Conservation (phyloP, 345 rosid genomes). For the Camelina laxa region DNA sequence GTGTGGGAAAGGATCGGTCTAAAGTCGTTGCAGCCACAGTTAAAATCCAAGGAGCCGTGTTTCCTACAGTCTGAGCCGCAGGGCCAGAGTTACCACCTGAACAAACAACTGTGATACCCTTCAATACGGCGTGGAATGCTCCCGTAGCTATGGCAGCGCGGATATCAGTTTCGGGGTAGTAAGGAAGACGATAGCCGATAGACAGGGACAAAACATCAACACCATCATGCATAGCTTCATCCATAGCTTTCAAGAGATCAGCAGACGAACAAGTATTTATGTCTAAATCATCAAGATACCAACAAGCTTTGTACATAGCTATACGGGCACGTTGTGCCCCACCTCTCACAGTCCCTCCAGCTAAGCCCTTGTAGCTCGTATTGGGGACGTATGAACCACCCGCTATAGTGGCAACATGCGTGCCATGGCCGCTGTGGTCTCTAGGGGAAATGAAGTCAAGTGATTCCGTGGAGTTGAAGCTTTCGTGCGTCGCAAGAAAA, state of each 20-base stretch:
- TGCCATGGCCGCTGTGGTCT: constrained; percentile 62
- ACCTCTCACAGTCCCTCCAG: constrained; percentile 50
- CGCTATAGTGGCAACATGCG: constrained; percentile 54
- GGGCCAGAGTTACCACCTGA: constrained; percentile 50
- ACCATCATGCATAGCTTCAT: constrained; percentile 60
- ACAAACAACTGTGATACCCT: constrained; percentile 51
- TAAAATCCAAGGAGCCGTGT: constrained; percentile 57
- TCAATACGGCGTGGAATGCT: constrained; percentile 55
- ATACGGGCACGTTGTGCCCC: constrained; percentile 53
- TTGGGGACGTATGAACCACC: constrained; percentile 51
- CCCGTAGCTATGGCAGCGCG: constrained; percentile 47
- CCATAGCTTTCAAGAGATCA: constrained; percentile 58
- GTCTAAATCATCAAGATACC: constrained; percentile 36
- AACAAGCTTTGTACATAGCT: constrained; percentile 63
- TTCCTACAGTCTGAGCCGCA: constrained; percentile 48
- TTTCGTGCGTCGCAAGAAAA: constrained; percentile 40
- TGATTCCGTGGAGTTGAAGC: constrained; percentile 45
- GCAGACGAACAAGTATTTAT: constrained; percentile 41
- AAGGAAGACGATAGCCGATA: constrained; percentile 41
- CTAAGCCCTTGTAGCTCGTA: constrained; percentile 54
- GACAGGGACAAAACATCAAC: constrained; percentile 58
- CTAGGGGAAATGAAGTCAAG: constrained; percentile 56
- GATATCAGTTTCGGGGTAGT: constrained; percentile 43
- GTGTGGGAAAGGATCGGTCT: constrained; percentile 56
- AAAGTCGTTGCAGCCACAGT: constrained; percentile 58